phyloP scores from a whole-genome alignment of 2,329 filamentous ascomycete species.

The Emergomyces orientalis region DNA sequence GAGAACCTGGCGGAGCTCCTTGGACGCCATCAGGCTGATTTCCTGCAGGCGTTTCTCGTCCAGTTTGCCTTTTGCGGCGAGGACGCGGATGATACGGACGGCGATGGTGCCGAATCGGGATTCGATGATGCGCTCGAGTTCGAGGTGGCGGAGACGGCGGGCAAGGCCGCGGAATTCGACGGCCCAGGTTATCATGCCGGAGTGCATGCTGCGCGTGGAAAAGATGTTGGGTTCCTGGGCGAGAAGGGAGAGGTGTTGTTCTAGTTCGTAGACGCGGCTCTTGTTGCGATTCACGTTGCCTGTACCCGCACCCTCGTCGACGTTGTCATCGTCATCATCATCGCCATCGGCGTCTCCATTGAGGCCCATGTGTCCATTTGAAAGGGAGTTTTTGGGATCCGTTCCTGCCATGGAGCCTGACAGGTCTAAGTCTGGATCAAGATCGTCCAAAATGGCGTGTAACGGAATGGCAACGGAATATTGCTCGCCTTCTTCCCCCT shows the following conservation, averaged over 20 bases:
- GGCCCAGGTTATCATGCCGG: conserved; percentile 64
- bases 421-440: conserved; percentile 32
- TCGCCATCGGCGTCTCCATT: conserved; percentile 40
- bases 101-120: conserved; percentile 67
- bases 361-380: conserved; percentile 36
- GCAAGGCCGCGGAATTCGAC: conserved; percentile 72
- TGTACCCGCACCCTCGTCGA: conserved; percentile 40
- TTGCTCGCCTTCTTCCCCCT: conserved; percentile 35
- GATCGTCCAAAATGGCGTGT: conserved; percentile 28
- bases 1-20: conserved; percentile 75
- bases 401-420: conserved; percentile 28
- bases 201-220: conserved; percentile 26
- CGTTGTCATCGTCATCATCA: conserved; percentile 38
- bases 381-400: conserved; percentile 18
- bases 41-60: conserved; percentile 83
- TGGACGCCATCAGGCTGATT: conserved; percentile 72
- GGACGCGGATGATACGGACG: conserved; percentile 72
- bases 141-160: conserved; percentile 59
- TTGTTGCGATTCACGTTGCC: conserved; percentile 38
- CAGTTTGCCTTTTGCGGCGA: conserved; percentile 81
- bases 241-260: conserved; percentile 43
- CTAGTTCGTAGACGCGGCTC: conserved; percentile 28
- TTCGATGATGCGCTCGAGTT: conserved; percentile 73
- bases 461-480: conserved; percentile 30
- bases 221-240: conserved; percentile 34